Base-by-base conservation (phyloP, 2,329 filamentous ascomycete species). In the Geosmithia putterillii region DNA sequence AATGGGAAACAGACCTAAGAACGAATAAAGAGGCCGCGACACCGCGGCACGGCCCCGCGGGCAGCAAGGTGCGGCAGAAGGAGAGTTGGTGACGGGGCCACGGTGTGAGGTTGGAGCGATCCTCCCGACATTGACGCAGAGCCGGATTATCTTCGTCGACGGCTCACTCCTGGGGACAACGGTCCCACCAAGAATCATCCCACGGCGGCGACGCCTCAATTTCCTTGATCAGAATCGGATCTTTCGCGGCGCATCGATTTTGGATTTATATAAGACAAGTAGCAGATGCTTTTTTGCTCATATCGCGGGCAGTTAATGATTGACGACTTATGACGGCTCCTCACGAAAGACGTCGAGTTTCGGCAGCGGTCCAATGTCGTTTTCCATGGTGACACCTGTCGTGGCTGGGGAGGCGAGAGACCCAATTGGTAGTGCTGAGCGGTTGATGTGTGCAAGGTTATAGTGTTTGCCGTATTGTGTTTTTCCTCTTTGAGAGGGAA, bases 21-120 rank as follows among this genome's bases (percentile, higher is more conserved):
- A 18, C 17, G 38, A 23, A 35, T 23, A 42, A 44, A 45, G 44
- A 45, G 36, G 44, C 44, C 25, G 44, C 43, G 32, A 38, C 39
- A 39, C 21, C 23, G 44, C 35, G 40, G 44, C 44, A 42, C 18
- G 44, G 44, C 44, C 44, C 35, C 44, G 41, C 25, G 22, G 43
- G 39, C 43, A 36, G 22, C 12, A 22, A 21, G 7, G 37, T 15
- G 38, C 20, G 18, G 40, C 22, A 28, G 22, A 38, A 21, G 42
- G 22, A 37, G 32, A 17, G 19, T 20, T 10, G 36, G 17, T 38
- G 14, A 17, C 18, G 36, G 17, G 18, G n/a, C 8, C 18, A 20
- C 14, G 34, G 15, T 32, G 34, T 36, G 7, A 14, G 15, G 7
- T 7, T 36, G 34, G 34, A 36, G 17, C 34, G 7, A 18, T 18